Evolutionary conservation across 163 green algal species (phyloP), one percentile per base, ranked within the genome.

Genomic region (Chlamydomonas reinhardtii): DNA sequence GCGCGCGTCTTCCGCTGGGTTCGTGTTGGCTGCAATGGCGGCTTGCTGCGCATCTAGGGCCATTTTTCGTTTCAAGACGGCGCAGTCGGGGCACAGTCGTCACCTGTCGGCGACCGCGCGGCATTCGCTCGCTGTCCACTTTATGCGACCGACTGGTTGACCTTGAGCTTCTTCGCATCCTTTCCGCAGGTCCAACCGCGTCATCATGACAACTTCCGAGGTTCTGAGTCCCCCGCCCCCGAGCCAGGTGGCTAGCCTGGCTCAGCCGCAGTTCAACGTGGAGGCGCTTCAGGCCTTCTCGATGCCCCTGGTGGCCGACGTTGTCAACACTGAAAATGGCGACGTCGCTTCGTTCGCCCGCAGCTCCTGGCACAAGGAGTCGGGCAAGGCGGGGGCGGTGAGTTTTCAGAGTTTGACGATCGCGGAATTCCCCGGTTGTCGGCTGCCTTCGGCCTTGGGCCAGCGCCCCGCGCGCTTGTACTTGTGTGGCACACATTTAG

Each of bases 191-290:
- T 24, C 73, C 34, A 59, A 32, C 68, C 59, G 72, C 37, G 69
- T 59, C 37, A 87, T 87, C 59, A 87, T 87, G 82, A 87, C 82
- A 70, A 70, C 59, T 32, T 75, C 72, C 59, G 82, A 87, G 82
- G 72, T 82, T 37, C 72, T 87, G 71, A 79, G 72, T 75, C 82
- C 82, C 61, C 82, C 82, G 29, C 81, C 81, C 61, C 72, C 71
- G 72, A 43, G 72, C 59, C 72, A 73, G 66, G 72, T 87, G 27
- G 79, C 79, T 4, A 86, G 81, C 71, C 35, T 81, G 59, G 70
- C 81, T 37, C 71, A 72, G 59, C 70, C 81, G 71, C 81, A 85
- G 71, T 32, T 85, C 48, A 48, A 76, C 27, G 64, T 35, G n/a
- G 80, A 80, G 56, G 69, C 72, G 34, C 78, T 85, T 52, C 79